Evolutionary conservation across 2,329 filamentous ascomycete species (phyloP).

Genomic region (Aspergillus tubingensis): DNA sequence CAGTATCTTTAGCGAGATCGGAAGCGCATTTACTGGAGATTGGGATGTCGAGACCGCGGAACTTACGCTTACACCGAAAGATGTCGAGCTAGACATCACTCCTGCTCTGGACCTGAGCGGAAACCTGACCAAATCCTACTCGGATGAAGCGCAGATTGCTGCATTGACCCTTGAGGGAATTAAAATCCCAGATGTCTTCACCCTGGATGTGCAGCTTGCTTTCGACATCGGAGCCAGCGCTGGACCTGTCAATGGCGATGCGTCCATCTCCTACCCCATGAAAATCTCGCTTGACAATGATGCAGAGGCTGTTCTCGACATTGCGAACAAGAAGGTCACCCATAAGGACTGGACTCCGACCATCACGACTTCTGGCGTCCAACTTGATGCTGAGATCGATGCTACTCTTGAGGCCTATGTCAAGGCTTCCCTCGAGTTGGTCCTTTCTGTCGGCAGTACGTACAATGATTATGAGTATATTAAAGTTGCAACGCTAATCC

Average conservation of each 20-base stretch:
- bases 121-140: slow-evolving; percentile 17
- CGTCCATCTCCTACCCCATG: slow-evolving; percentile 15
- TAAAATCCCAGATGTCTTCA: slow-evolving; percentile 21
- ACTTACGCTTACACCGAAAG: slow-evolving; percentile 18
- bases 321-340: slow-evolving; percentile 20
- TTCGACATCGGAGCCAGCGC: slow-evolving; percentile 21
- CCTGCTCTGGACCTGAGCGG: slow-evolving; percentile 23
- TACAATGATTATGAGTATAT: not conserved
- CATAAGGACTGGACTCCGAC: slow-evolving; percentile 19
- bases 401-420: slow-evolving; percentile 15
- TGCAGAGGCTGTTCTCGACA: slow-evolving; percentile 23
- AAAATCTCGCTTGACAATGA: slow-evolving; percentile 22
- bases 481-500: slow-evolving; percentile 1
- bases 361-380: slow-evolving; percentile 13
- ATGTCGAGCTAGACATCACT: slow-evolving; percentile 19
- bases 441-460: slow-evolving; percentile 16
- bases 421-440: slow-evolving; percentile 20
- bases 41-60: slow-evolving; percentile 7
- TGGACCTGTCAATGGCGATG: slow-evolving; percentile 24
- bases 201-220: slow-evolving; percentile 22
- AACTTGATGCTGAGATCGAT: slow-evolving; percentile 20
- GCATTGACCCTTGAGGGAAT: slow-evolving; percentile 25
- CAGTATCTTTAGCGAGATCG: not conserved
- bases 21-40: not conserved
- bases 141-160: slow-evolving; percentile 19